Evolutionary conservation across 495 filamentous ascomycete species (phyloP).

Genomic region (Delitschia confertaspora): DNA sequence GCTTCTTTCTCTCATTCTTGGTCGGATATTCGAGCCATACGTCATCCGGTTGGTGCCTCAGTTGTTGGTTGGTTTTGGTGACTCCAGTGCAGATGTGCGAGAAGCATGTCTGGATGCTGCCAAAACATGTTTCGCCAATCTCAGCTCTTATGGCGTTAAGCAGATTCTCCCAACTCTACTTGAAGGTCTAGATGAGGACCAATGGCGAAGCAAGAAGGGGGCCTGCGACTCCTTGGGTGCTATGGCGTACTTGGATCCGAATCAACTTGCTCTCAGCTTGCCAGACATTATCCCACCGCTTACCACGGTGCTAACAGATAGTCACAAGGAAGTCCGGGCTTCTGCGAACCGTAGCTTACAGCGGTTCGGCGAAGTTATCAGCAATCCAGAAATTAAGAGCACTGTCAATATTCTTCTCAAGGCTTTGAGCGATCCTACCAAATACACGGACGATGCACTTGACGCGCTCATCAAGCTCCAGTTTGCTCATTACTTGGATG

Average conservation of each 20-base stretch:
- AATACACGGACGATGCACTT: slow-evolving; percentile 90
- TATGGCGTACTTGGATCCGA: slow-evolving; percentile 95
- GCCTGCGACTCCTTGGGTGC: slow-evolving; percentile 92
- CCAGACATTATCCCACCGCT: slow-evolving; percentile 95
- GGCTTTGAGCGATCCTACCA: slow-evolving; percentile 93
- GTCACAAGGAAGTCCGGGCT: slow-evolving; percentile 87
- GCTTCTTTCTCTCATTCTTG: slow-evolving; percentile 74
- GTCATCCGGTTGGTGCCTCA: slow-evolving; percentile 92
- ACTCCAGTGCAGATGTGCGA: slow-evolving; percentile 76
- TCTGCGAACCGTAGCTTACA: slow-evolving; percentile 93
- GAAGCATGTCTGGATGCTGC: slow-evolving; percentile 87
- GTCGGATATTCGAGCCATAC: slow-evolving; percentile 86
- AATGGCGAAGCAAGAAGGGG: slow-evolving; percentile 97
- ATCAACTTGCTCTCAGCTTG: slow-evolving; percentile 83
- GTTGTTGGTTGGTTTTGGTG: slow-evolving; percentile 79
- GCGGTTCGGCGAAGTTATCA: slow-evolving; percentile 96
- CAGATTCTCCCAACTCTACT: slow-evolving; percentile 84
- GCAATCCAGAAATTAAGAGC: slow-evolving; percentile 89
- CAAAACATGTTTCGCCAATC: slow-evolving; percentile 83
- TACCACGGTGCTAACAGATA: slow-evolving; percentile 89
- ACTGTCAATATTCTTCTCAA: slow-evolving; percentile 86
- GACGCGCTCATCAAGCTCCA: slow-evolving; percentile 90
- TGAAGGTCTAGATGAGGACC: slow-evolving; percentile 84
- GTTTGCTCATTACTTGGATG: slow-evolving; percentile 93
- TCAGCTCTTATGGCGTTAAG: slow-evolving; percentile 95